Conservation (phyloP, 2,329 filamentous ascomycete genomes). For the Hymenoscyphus occultus region DNA sequence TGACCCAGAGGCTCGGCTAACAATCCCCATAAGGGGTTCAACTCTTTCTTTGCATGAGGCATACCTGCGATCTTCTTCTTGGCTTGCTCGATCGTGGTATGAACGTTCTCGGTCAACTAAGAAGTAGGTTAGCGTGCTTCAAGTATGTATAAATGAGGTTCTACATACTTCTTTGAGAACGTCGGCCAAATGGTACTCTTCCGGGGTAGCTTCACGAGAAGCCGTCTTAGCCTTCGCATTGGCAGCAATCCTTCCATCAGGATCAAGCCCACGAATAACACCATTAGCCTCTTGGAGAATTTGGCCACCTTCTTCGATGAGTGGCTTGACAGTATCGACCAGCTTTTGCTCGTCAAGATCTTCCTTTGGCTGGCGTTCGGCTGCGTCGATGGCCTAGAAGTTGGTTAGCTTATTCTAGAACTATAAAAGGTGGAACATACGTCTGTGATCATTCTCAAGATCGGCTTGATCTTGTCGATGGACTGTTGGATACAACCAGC, state of each 20-base stretch:
- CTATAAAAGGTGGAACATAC: conserved; percentile 44
- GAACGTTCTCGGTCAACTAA: conserved; percentile 72
- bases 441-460: conserved; percentile 82
- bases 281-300: conserved; percentile 87
- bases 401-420: conserved; percentile 17
- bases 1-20: conserved; percentile 81
- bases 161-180: conserved; percentile 66
- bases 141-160: background rate
- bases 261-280: conserved; percentile 81
- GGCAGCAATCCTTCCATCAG: conserved; percentile 79
- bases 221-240: conserved; percentile 80
- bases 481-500: conserved; percentile 69
- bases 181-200: conserved; percentile 83
- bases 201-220: conserved; percentile 71
- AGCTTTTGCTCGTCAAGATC: conserved; percentile 88
- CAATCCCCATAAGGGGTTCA: conserved; percentile 85
- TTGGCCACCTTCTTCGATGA: conserved; percentile 80
- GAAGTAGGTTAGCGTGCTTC: background rate
- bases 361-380: conserved; percentile 77
- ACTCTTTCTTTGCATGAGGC: conserved; percentile 91
- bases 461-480: conserved; percentile 77
- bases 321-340: conserved; percentile 79
- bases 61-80: conserved; percentile 88
- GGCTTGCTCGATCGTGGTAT: conserved; percentile 78
- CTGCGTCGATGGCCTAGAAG: conserved; percentile 68